Base-by-base conservation (phyloP, 306 rosid species). In the Cucumis cinereus region DNA sequence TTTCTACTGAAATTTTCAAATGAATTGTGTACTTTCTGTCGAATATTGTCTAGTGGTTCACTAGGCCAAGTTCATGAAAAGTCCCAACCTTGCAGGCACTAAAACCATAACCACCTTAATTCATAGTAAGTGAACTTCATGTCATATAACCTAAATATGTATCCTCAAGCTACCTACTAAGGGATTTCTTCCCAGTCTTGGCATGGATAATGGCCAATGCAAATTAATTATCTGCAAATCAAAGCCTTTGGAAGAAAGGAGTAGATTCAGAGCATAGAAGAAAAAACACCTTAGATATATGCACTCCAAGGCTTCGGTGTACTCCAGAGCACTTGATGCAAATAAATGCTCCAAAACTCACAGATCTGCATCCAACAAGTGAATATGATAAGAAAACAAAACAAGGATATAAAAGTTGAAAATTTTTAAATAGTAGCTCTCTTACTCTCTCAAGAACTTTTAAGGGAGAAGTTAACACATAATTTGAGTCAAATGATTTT, bases 321-420 rank as follows among this genome's bases (percentile, higher is more conserved):
- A 93, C 84, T 59, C 97, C 98, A 16, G 97, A 93, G 78, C 98
- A 93, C 88, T 91, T 91, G 83, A 93, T 93, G 81, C 98, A 93
- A 68, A 93, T 91, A 71, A 90, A 87, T 76, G 83, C 91, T 74
- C 98, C 97, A 28, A 91, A 82, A 79, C 61, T 93, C 78, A 91
- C 70, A 81, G 97, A 91, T 85, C 97, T 93, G 86, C 75, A 49
- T 63, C 61, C 63, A 82, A 78, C 56, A 79, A 83, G 78, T 43
- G 55, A 4, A 49, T 23, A 1, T 53, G 38, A 76, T 64, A 73
- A 52, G 54, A 52, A 77, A 15, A 16, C 26, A 77, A 60, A 66
- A 22, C 26, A 20, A 54, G 17, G 6, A 56, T 28, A 22, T 5
- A 9, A 20, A 49, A 10, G 3, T 64, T 68, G 9, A 41, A 41